A percentile compares a stretch with the other conserved stretches of the same genome.
Conservation (phyloP, 2,329 filamentous ascomycete genomes). For the Calonectria ilicicola region DNA sequence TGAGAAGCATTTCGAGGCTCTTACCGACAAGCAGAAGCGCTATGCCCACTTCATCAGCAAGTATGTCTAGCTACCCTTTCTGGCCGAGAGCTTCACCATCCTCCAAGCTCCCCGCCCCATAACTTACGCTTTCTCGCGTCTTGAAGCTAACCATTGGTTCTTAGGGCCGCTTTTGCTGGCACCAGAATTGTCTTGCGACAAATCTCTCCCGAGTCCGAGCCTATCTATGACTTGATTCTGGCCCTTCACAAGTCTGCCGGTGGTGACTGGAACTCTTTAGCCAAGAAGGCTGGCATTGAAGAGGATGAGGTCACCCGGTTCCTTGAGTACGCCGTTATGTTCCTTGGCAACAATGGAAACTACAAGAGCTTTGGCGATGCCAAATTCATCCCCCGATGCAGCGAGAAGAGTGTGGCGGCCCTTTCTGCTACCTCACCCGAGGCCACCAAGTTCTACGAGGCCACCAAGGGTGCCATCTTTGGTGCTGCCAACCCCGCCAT, state of each 20-base stretch:
- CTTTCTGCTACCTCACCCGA: constrained; percentile 72
- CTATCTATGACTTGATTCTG: constrained; percentile 85
- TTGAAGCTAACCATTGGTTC: constrained; percentile 21
- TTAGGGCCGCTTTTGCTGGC: constrained; percentile 80
- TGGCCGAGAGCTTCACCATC: background rate
- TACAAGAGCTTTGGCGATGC: constrained; percentile 90
- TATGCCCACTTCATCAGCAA: constrained; percentile 92
- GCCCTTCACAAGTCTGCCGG: constrained; percentile 73
- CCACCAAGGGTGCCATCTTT: constrained; percentile 79
- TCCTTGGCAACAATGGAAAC: constrained; percentile 84
- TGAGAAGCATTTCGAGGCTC: constrained; percentile 88
- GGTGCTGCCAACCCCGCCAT: constrained; percentile 71
- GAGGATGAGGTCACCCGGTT: constrained; percentile 75
- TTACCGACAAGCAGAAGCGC: constrained; percentile 82
- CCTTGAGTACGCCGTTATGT: constrained; percentile 82
- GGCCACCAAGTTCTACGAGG: constrained; percentile 73
- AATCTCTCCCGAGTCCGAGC: constrained; percentile 83
- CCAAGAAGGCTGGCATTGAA: constrained; percentile 72
- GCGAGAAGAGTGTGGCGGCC: constrained; percentile 71
- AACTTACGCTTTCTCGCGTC: background rate
- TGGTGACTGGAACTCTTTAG: constrained; percentile 79
- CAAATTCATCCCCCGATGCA: constrained; percentile 83
- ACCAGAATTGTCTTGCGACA: constrained; percentile 84
- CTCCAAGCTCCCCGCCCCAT: background rate
- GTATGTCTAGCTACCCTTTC: constrained; percentile 56